Base-by-base conservation (phyloP, 106 monocot genomes). In the Cymbidium sinense region DNA sequence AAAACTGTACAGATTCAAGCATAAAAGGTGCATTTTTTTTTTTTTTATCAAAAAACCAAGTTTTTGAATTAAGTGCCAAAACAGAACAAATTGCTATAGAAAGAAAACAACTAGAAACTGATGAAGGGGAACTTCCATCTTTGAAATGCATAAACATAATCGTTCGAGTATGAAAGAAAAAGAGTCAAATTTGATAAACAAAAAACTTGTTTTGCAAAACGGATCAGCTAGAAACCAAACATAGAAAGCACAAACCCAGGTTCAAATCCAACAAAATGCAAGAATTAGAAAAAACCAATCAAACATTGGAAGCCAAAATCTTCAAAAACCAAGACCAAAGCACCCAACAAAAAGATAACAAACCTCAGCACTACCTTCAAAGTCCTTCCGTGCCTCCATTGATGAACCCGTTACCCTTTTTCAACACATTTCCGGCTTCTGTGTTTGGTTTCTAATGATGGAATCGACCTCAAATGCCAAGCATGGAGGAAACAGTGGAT, bases 401-500 rank as follows among this genome's bases (percentile, higher is more conserved):
- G 31, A 8, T 1, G 34, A 55, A 69, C 15, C 71, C 20, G 11
- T 71, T 17, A 29, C 5, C 47, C 76, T 10, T 36, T 62, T 51
- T 77, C 69, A 52, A 27, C 73, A 41, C 35, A 33, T 44, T 50
- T 21, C 5, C 62, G 34, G 43, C 69, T 15, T 17, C 34, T 36
- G 21, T 15, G 65, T 29, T 75, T 8, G 21, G 41, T 43, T 73
- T n/a, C 77, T 77, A 73, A 80, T 77, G 76, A 84, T 80, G 76
- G 50, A 75, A 21, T 9, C 62, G 61, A 84, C 41, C 76, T 36
- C 64, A 19, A 18, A 4, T 74, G 81, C 64, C 81, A 81, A 77
- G 84, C 84, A 81, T 85, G 78, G 61, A 74, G 73, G 81, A 35
- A 77, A 79, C 82, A 67, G 27, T 41, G 34, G 15, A 74, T 80